Base-by-base conservation (phyloP, 2,329 filamentous ascomycete species). In the Graphium sp. region DNA sequence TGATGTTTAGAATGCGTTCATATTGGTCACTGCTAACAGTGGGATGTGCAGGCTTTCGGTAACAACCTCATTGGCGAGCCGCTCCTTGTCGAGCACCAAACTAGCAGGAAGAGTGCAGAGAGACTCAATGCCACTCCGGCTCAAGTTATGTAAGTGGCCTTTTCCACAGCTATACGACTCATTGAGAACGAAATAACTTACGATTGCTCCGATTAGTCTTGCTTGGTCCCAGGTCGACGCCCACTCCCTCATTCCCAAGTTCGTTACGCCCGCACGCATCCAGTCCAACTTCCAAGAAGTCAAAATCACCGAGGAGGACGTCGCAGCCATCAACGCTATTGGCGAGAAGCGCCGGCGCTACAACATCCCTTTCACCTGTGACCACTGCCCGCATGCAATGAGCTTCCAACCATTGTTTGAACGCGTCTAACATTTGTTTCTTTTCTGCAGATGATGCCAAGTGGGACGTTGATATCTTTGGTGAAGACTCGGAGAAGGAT, bases 241-340 rank as follows among this genome's bases (percentile, higher is more conserved):
- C 31, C 74, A 73, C 51, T 68, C 60, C 39, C 77, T 83, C 39
- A 81, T 83, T 40, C 78, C 78, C 43, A 83, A 83, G 61, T 74
- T 66, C 13, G 74, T 81, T 37, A 80, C 66, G 32, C 60, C 69
- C 27, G 58, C 59, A 19, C 66, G 78, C 33, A 83, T 84, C 39
- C 56, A 66, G 42, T 62, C 59, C 42, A 83, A 84, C 60, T 81
- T 74, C 45, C 56, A 73, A 53, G 64, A 78, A 48, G 60, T 73
- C 28, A 63, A 79, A 42, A 53, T 81, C 33, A 51, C 55, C 25
- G 56, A 64, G 21, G 58, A 61, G 31, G 66, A 75, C 38, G 64
- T 74, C 41, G 55, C 60, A 35, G 69, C 61, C 10, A 62, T 81
- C 25, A 62, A 72, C 47, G 53, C 62, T 44, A 64, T 80, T 6